Evolutionary conservation across 257 asterid genomes (phyloP).

Genomic region (Primulina tabacum): DNA sequence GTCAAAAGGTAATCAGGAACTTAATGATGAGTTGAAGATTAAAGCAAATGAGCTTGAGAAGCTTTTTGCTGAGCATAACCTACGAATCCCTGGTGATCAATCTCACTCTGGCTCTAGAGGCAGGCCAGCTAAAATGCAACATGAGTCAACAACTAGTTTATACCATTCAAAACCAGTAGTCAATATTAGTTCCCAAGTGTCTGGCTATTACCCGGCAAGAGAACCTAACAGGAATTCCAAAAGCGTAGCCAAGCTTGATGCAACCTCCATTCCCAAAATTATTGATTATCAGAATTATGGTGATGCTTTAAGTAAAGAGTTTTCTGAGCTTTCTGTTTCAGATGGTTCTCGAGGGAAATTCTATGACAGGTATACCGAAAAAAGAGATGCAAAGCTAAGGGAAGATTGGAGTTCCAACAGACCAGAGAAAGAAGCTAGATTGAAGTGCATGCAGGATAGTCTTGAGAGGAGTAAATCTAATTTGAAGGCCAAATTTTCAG

Average conservation of each 20-base stretch:
- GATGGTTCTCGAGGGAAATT: conserved; percentile 79
- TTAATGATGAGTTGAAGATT: conserved; percentile 74
- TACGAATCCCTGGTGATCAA: conserved; percentile 68
- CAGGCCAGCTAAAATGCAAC: conserved; percentile 44
- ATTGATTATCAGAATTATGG: conserved; percentile 31
- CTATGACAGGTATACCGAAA: conserved; percentile 66
- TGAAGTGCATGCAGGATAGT: conserved; percentile 86
- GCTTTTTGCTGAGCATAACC: conserved; percentile 76
- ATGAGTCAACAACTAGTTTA: conserved; percentile 37
- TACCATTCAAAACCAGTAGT: conserved; percentile 35
- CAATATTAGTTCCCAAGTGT: conserved; percentile 35
- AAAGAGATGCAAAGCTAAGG: conserved; percentile 84
- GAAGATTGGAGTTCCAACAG: conserved; percentile 85
- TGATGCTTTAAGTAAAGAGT: conserved; percentile 43
- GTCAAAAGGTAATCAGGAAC: conserved; percentile 82
- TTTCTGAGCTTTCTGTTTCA: conserved; percentile 56
- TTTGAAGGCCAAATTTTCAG: conserved; percentile 71
- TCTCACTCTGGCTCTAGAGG: conserved; percentile 45
- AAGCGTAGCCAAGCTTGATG: conserved; percentile 15
- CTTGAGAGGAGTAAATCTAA: conserved; percentile 76
- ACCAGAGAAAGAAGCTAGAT: conserved; percentile 80
- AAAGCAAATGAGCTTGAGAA: conserved; percentile 95
- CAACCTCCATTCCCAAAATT: background rate
- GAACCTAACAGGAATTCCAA: conserved; percentile 48
- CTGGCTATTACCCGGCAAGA: conserved; percentile 31